These are phyloP conservation scores for Trichocomaceae sp. DNA, from an alignment of 2,329 filamentous ascomycete species.

Conservation along the genomic window DNA sequence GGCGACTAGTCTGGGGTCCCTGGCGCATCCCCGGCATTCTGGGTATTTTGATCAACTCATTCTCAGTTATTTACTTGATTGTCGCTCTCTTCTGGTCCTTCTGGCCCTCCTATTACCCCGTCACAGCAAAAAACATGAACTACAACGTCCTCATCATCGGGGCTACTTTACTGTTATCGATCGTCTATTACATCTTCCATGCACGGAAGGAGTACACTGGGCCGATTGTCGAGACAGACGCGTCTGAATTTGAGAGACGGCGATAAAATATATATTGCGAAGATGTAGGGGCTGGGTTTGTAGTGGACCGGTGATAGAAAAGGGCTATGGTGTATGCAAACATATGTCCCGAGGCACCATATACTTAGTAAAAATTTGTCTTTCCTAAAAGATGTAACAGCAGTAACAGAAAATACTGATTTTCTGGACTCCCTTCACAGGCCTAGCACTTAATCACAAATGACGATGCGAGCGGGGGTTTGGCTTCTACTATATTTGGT, in stretches of 20 bases:
- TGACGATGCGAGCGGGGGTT: too few species aligned
- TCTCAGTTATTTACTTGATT: conserved; percentile 1
- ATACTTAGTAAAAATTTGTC: too few species aligned
- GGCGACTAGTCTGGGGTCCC: conserved; percentile 4
- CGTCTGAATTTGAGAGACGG: not conserved
- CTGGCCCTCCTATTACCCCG: conserved; percentile 29
- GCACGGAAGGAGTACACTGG: conserved; percentile 43
- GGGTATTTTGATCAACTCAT: conserved; percentile 3
- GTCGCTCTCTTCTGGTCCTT: conserved; percentile 6
- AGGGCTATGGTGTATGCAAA: too few species aligned
- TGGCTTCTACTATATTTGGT: too few species aligned
- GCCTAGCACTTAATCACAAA: too few species aligned
- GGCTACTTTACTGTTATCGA: conserved; percentile 38
- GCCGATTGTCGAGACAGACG: conserved; percentile 30
- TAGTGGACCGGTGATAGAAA: too few species aligned
- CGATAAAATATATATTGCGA: too few species aligned
- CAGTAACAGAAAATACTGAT: too few species aligned
- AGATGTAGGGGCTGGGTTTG: too few species aligned
- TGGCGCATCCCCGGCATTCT: conserved; percentile 3
- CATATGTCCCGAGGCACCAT: too few species aligned
- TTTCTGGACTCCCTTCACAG: too few species aligned
- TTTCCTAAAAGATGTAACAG: too few species aligned
- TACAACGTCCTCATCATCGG: conserved; percentile 44
- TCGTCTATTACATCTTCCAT: conserved; percentile 42
- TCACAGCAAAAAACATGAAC: conserved; percentile 40